A percentile compares a stretch with the other conserved stretches of the same genome.
Conservation (phyloP, 371 early-diverging fungal genomes). For the Mortierella polycephala region DNA sequence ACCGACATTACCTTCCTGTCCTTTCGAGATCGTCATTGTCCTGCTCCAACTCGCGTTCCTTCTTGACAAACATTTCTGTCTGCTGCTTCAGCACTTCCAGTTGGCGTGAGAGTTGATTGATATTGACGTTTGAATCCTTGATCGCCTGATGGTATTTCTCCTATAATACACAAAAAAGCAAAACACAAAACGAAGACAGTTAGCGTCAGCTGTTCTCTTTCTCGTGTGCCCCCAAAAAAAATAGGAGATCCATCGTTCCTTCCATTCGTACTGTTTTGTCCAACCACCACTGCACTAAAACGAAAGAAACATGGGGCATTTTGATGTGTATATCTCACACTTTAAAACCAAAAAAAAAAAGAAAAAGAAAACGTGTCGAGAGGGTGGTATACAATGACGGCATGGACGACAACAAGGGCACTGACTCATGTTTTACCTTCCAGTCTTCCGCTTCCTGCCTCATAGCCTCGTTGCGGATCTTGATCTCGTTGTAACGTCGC, state of each 20-base stretch:
- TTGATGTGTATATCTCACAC: too few species aligned
- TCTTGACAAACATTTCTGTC: conserved; percentile 76
- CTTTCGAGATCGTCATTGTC: conserved; percentile 85
- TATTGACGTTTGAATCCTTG: conserved; percentile 70
- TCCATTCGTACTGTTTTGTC: not conserved
- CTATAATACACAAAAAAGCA: conserved; percentile 9
- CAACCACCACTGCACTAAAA: not conserved
- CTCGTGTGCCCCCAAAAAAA: not conserved
- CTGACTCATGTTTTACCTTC: conserved; percentile 62
- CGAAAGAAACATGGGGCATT: not conserved
- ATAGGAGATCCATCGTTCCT: conserved; percentile 1
- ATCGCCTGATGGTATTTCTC: conserved; percentile 64
- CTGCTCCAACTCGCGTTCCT: conserved; percentile 79
- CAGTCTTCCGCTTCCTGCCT: conserved; percentile 76
- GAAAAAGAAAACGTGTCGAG: not conserved
- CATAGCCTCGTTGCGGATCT: conserved; percentile 64
- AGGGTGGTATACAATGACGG: not conserved
- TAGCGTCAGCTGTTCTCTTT: conserved; percentile 12
- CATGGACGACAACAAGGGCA: not conserved
- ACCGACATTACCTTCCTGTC: conserved; percentile 61
- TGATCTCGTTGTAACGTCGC: conserved; percentile 69
- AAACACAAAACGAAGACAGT: not conserved
- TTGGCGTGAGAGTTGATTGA: conserved; percentile 79
- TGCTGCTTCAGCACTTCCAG: conserved; percentile 78
- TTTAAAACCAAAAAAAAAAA: too few species aligned